Evolutionary conservation across 1,284 basidiomycete genomes (phyloP).

Genomic region (Waitea zeae): DNA sequence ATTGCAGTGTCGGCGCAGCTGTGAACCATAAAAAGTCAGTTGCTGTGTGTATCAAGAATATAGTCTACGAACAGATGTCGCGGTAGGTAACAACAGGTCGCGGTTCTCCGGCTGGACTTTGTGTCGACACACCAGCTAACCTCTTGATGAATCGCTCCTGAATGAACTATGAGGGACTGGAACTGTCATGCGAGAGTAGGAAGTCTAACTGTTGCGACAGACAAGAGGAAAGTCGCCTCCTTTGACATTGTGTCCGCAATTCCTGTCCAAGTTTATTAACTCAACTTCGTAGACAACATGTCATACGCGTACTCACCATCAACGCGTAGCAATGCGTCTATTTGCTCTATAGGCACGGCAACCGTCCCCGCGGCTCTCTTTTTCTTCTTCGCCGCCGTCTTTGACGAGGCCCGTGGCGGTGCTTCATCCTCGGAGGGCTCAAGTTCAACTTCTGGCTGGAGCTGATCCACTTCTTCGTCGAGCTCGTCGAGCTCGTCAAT

Average conservation of each 20-base stretch:
- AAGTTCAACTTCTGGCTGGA: slow-evolving; percentile 38
- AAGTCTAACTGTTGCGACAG: slow-evolving; percentile 45
- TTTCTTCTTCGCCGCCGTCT: not conserved
- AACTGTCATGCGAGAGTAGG: slow-evolving; percentile 3
- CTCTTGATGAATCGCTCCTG: slow-evolving; percentile 69
- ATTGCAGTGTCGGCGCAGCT: slow-evolving; percentile 39
- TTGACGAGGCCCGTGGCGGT: slow-evolving; percentile 1
- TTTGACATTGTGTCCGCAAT: slow-evolving; percentile 49
- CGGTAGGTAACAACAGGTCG: slow-evolving; percentile 40
- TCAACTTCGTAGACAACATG: slow-evolving; percentile 1
- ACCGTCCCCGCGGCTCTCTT: too few species aligned
- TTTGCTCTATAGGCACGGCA: too few species aligned
- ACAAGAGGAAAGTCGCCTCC: slow-evolving; percentile 52
- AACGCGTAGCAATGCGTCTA: too few species aligned
- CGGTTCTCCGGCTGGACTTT: slow-evolving; percentile 33
- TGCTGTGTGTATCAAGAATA: slow-evolving; percentile 3
- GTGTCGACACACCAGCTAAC: slow-evolving; percentile 38
- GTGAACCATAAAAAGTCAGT: slow-evolving; percentile 6
- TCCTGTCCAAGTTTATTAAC: too few species aligned
- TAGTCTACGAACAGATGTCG: slow-evolving; percentile 40
- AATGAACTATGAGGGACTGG: slow-evolving; percentile 3
- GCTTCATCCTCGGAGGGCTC: slow-evolving; percentile 43
- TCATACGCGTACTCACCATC: too few species aligned
- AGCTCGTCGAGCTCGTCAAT: not conserved
- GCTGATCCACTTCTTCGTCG: slow-evolving; percentile 36